Conservation (phyloP, 2,329 filamentous ascomycete genomes). For the Fusarium abutilonis region DNA sequence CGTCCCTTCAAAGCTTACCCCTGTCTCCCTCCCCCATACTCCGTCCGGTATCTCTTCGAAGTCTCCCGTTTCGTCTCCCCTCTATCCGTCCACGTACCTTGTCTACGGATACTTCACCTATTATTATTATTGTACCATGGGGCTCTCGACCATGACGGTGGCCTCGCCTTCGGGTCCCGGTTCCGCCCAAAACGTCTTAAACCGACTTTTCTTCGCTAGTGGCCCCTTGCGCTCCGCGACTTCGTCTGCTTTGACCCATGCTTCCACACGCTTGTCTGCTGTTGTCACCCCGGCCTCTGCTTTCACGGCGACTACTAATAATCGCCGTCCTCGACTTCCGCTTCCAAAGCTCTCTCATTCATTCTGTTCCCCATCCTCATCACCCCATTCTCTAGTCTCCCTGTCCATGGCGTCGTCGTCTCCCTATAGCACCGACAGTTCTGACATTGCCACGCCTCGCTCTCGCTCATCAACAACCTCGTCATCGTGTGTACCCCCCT, state of each 20-base stretch:
- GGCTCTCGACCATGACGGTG: conserved; percentile 43
- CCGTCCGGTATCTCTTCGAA: conserved; percentile 36
- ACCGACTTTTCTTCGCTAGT: conserved; percentile 50
- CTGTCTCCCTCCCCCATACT: conserved; percentile 36
- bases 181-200: conserved; percentile 48
- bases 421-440: conserved; percentile 58
- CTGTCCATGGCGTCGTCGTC: conserved; percentile 48
- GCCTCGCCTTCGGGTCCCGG: conserved; percentile 43
- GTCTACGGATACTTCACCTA: conserved; percentile 6
- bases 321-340: conserved; percentile 45
- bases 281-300: conserved; percentile 22
- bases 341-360: conserved; percentile 42
- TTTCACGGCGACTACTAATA: conserved; percentile 45
- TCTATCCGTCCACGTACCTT: not conserved
- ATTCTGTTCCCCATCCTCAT: conserved; percentile 33
- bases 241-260: conserved; percentile 40
- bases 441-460: conserved; percentile 65
- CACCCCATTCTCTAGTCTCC: conserved; percentile 40
- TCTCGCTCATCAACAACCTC: conserved; percentile 57
- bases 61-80: conserved; percentile 30
- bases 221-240: conserved; percentile 43
- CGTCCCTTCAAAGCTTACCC: conserved; percentile 28
- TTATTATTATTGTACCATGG: conserved; percentile 34
- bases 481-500: conserved; percentile 57
- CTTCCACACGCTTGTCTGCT: conserved; percentile 34